These are phyloP conservation scores for Coprinopsis marcescibilis DNA, from an alignment of 768 basidiomycete species.

Conservation along the genomic window DNA sequence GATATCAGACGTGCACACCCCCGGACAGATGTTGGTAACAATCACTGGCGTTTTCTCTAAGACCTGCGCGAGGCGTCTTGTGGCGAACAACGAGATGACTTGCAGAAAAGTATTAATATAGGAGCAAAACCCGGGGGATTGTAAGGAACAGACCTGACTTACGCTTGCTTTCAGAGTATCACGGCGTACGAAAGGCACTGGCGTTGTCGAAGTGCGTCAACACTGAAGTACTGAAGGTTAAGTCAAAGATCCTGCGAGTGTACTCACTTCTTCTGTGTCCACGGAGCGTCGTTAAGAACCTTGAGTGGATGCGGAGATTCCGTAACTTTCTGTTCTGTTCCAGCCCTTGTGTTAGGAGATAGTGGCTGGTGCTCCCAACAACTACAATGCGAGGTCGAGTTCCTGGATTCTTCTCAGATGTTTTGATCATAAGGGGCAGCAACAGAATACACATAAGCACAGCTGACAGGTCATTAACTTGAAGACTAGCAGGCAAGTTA, in stretches of 20 bases:
- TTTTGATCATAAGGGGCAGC: slow-evolving; percentile 33
- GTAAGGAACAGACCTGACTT: background rate
- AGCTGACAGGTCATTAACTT: slow-evolving; percentile 38
- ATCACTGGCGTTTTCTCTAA: slow-evolving; percentile 26
- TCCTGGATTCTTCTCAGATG: slow-evolving; percentile 23
- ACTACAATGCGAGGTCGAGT: slow-evolving; percentile 30
- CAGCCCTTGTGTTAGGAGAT: too few relatives aligned
- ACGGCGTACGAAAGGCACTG: background rate
- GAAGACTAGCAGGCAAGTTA: slow-evolving; percentile 27
- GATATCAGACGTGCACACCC: slow-evolving; percentile 34
- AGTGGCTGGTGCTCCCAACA: slow-evolving; percentile 26
- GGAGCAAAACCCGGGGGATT: background rate
- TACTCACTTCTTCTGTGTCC: slow-evolving; percentile 11
- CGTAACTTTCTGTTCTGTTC: slow-evolving; percentile 17
- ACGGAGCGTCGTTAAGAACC: slow-evolving; percentile 24
- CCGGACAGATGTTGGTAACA: slow-evolving; percentile 35
- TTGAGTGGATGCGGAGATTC: slow-evolving; percentile 21
- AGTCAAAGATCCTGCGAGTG: too few relatives aligned
- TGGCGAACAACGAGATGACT: slow-evolving; percentile 40
- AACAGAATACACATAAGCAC: slow-evolving; percentile 33
- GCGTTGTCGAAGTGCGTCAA: background rate
- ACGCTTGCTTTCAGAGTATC: slow-evolving; percentile 8
- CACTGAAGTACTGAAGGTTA: too few relatives aligned
- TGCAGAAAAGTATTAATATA: background rate
- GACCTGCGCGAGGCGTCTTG: slow-evolving; percentile 29